These are phyloP conservation scores for Brassica nigra DNA, from an alignment of 345 rosid genomes.

Conservation along the genomic window DNA sequence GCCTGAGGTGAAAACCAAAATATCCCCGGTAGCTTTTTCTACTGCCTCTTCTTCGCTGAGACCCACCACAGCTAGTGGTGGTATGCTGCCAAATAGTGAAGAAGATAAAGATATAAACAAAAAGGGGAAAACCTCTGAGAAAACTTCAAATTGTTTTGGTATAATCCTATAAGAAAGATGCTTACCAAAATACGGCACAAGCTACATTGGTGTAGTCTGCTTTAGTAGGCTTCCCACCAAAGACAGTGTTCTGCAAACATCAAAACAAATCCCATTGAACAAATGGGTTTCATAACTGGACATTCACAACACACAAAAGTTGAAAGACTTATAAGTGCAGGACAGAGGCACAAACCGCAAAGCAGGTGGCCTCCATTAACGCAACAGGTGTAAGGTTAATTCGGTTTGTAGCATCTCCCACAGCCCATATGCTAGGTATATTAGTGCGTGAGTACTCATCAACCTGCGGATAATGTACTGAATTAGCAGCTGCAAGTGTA, in stretches of 20 bases:
- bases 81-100: conserved; percentile 63
- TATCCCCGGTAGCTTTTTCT: conserved; percentile 77
- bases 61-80: conserved; percentile 95
- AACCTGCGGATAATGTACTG: conserved; percentile 58
- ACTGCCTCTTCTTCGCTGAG: conserved; percentile 92
- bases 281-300: background rate
- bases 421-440: conserved; percentile 93
- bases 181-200: conserved; percentile 89
- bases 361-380: conserved; percentile 91
- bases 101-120: conserved; percentile 6
- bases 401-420: conserved; percentile 97
- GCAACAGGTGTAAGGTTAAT: conserved; percentile 99
- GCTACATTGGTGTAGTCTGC: conserved; percentile 80
- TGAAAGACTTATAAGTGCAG: background rate
- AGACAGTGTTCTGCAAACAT: conserved; percentile 82
- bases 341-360: conserved; percentile 63
- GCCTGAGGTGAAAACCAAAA: conserved; percentile 82
- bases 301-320: conserved; percentile 9
- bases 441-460: conserved; percentile 86
- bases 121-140: background rate
- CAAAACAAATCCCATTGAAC: conserved; percentile 15
- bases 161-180: conserved; percentile 9
- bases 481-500: conserved; percentile 27
- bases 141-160: background rate
- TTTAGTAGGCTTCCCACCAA: conserved; percentile 81